These are phyloP conservation scores for Hirsutella thompsonii DNA, from an alignment of 2,329 filamentous ascomycete genomes.

Conservation along the genomic window DNA sequence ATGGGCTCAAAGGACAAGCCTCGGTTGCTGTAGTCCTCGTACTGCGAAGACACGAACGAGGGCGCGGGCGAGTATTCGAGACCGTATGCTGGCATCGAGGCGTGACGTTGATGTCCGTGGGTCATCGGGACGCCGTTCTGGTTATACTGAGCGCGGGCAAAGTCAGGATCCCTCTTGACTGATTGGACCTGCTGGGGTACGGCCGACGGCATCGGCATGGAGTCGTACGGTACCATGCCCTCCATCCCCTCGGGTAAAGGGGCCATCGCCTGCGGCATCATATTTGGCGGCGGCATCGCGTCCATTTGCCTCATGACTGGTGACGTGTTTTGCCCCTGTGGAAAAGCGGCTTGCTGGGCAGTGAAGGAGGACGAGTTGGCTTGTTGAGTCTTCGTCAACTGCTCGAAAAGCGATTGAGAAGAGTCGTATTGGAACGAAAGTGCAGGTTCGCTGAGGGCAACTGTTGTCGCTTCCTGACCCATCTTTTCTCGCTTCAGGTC, in stretches of 20 bases:
- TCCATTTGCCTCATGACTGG: conserved; percentile 85
- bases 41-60: conserved; percentile 96
- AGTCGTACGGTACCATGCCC: conserved; percentile 55
- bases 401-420: conserved; percentile 96
- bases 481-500: conserved; percentile 99
- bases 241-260: conserved; percentile 54
- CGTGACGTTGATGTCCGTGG: conserved; percentile 79
- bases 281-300: conserved; percentile 83
- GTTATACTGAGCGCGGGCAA: conserved; percentile 72
- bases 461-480: conserved; percentile 93
- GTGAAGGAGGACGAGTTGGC: conserved; percentile 96
- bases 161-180: conserved; percentile 85
- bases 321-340: conserved; percentile 70
- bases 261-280: conserved; percentile 51
- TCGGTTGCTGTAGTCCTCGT: conserved; percentile 94
- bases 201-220: conserved; percentile 56
- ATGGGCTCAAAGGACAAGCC: conserved; percentile 94
- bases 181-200: conserved; percentile 53
- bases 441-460: conserved; percentile 92
- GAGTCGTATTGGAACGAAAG: conserved; percentile 99
- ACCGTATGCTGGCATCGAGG: conserved; percentile 92
- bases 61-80: conserved; percentile 97
- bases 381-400: conserved; percentile 98
- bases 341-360: conserved; percentile 58
- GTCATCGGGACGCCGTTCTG: conserved; percentile 78